A percentile compares a stretch with the other conserved stretches of the same genome.
These are phyloP conservation scores for Carex littledalei DNA, from an alignment of 176 grass and related monocot species.

Conservation along the genomic window DNA sequence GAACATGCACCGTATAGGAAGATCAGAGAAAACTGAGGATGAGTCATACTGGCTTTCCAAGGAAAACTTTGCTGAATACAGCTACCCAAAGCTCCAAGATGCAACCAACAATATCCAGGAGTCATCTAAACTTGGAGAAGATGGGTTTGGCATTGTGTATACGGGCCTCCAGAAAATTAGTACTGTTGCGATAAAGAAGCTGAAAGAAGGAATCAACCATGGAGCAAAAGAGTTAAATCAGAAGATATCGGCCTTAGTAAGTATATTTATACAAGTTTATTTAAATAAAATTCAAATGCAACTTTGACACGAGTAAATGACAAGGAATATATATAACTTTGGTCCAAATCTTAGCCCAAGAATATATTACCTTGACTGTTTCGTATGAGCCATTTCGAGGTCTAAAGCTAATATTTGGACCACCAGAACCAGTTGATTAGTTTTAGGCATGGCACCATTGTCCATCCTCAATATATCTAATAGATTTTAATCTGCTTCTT, in stretches of 20 bases:
- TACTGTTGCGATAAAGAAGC: conserved; percentile 17
- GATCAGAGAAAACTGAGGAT: not conserved
- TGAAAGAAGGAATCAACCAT: conserved; percentile 3
- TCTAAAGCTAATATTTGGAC: too few relatives aligned
- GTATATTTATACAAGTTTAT: too few relatives aligned
- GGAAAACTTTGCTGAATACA: not conserved
- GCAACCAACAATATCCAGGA: not conserved
- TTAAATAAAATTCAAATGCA: too few relatives aligned
- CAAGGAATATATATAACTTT: too few relatives aligned
- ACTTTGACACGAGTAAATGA: too few relatives aligned
- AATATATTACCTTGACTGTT: too few relatives aligned
- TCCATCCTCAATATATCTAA: too few relatives aligned
- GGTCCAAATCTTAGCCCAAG: too few relatives aligned
- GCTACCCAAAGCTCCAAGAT: not conserved
- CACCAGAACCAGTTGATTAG: too few relatives aligned
- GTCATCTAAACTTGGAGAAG: conserved; percentile 17
- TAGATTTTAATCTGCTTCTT: not conserved
- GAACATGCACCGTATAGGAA: not conserved
- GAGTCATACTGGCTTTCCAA: not conserved
- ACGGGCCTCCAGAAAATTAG: conserved; percentile 6
- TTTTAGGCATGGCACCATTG: too few relatives aligned
- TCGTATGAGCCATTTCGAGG: too few relatives aligned
- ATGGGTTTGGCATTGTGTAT: conserved; percentile 8
- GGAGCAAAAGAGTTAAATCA: conserved; percentile 3
- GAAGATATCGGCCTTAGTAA: not conserved